Percentiles rank a stretch among this genome's conserved stretches.
Conservation (phyloP, 257 asterid genomes). For the Verbena officinalis region DNA sequence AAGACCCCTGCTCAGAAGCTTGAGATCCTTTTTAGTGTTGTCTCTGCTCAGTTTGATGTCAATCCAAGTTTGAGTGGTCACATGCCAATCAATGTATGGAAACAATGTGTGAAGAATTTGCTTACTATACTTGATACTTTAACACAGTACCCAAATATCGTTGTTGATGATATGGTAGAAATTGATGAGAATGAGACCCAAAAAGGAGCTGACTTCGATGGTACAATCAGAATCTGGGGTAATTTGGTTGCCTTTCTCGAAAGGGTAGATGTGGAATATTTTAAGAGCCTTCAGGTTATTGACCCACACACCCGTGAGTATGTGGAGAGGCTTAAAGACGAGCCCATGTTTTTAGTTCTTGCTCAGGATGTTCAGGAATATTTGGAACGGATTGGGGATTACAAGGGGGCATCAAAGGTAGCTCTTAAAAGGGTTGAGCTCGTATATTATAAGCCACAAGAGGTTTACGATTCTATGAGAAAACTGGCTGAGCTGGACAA, state of each 20-base stretch:
- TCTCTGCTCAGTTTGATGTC: conserved; percentile 93
- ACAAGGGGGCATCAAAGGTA: conserved; percentile 89
- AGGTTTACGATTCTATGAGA: conserved; percentile 93
- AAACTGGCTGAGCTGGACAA: conserved; percentile 72
- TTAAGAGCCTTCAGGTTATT: conserved; percentile 92
- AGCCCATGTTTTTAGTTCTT: conserved; percentile 78
- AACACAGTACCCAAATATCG: conserved; percentile 78
- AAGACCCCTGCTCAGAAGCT: conserved; percentile 98
- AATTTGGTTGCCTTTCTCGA: conserved; percentile 91
- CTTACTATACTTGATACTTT: conserved; percentile 73
- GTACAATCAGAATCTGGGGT: conserved; percentile 90
- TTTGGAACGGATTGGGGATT: conserved; percentile 62
- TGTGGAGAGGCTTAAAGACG: conserved; percentile 91
- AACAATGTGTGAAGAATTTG: conserved; percentile 78
- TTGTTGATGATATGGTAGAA: conserved; percentile 90
- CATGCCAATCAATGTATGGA: conserved; percentile 98
- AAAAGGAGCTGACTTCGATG: conserved; percentile 72
- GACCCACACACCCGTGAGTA: conserved; percentile 97
- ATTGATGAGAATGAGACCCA: conserved; percentile 93
- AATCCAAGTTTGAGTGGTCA: conserved; percentile 83
- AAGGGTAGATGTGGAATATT: conserved; percentile 82
- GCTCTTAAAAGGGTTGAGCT: conserved; percentile 95
- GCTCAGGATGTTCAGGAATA: conserved; percentile 91
- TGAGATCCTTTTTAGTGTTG: conserved; percentile 86
- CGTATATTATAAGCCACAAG: conserved; percentile 92